These are phyloP conservation scores for Spirogloea muscicola DNA, from an alignment of 139 green algal species.

Conservation along the genomic window DNA sequence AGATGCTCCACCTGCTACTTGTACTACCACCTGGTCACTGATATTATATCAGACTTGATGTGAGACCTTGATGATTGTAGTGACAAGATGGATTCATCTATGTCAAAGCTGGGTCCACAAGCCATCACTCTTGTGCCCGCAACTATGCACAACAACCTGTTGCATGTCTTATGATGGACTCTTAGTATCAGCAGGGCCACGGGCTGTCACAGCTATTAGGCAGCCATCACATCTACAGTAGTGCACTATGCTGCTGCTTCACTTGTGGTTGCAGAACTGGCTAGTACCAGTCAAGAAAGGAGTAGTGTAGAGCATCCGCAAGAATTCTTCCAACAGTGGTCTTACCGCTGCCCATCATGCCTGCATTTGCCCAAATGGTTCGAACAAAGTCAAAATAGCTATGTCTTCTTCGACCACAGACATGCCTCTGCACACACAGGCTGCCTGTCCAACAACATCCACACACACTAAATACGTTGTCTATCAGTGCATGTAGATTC, in stretches of 20 bases:
- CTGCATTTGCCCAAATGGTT: conserved; percentile 5
- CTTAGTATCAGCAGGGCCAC: background rate
- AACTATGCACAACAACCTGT: background rate
- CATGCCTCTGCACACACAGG: background rate
- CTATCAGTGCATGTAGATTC: background rate
- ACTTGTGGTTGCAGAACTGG: background rate
- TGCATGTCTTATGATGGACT: background rate
- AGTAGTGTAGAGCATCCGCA: conserved; percentile 51
- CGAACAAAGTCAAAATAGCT: background rate
- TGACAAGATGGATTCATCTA: background rate
- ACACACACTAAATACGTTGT: background rate
- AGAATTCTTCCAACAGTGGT: conserved; percentile 52
- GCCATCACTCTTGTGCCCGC: background rate
- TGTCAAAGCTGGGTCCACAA: background rate
- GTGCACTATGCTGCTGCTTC: background rate
- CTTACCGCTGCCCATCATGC: conserved; percentile 64
- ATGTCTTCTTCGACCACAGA: background rate
- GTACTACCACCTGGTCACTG: conserved; percentile 53
- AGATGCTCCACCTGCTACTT: conserved; percentile 34
- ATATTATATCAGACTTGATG: background rate
- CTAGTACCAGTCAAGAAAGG: conserved; percentile 53
- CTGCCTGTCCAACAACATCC: background rate
- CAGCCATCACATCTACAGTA: background rate
- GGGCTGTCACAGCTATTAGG: background rate
- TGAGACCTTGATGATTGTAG: background rate